phyloP scores from a whole-genome alignment of 2,329 filamentous ascomycete species.

The Aspergillus floridensis region DNA sequence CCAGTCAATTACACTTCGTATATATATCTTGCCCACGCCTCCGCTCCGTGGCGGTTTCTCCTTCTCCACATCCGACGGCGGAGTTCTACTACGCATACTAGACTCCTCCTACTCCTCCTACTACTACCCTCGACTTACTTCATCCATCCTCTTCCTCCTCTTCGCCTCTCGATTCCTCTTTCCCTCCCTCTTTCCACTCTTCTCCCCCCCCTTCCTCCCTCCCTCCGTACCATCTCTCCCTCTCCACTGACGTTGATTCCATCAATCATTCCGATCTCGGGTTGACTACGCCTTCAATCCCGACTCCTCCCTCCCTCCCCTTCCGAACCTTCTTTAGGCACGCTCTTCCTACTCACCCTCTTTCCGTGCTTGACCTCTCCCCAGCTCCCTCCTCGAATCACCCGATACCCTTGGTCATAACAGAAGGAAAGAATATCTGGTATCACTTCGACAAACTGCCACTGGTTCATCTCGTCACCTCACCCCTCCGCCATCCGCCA shows the following conservation, averaged over 20 bases:
- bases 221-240: not conserved
- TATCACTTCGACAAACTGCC: not conserved
- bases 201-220: not conserved
- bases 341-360: not conserved
- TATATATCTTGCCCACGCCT: slow-evolving; percentile 18
- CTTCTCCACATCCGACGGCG: slow-evolving; percentile 28
- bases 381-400: not conserved
- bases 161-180: not conserved
- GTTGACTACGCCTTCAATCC: not conserved
- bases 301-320: not conserved
- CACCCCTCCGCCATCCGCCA: slow-evolving; percentile 2
- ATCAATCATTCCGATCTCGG: not conserved
- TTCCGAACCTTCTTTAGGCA: not conserved
- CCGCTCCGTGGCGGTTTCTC: slow-evolving; percentile 20
- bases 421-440: not conserved
- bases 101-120: slow-evolving; percentile 7
- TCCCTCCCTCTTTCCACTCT: not conserved
- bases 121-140: not conserved
- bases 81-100: slow-evolving; percentile 11
- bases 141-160: slow-evolving; percentile 6
- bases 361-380: not conserved
- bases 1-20: slow-evolving; percentile 11
- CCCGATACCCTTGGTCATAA: not conserved
- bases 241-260: not conserved
- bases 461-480: not conserved